Conservation (phyloP, 140 eudicot genomes). For the Senecio squalidus region DNA sequence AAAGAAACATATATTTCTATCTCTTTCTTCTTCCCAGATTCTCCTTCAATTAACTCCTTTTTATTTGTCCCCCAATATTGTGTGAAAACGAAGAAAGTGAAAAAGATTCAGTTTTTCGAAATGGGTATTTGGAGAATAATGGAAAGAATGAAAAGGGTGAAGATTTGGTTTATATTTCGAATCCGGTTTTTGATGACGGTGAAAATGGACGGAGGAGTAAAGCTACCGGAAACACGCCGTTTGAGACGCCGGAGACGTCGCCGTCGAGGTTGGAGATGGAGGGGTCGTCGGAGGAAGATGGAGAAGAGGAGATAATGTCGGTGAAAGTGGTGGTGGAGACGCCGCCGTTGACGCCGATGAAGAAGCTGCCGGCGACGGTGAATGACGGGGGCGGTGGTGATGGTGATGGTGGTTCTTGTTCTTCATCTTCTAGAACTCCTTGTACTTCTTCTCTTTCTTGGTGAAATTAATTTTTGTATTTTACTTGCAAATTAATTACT, state of each 20-base stretch:
- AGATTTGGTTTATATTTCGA: constrained; percentile 66
- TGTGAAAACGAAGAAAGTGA: constrained; percentile 27
- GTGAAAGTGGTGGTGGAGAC: constrained; percentile 25
- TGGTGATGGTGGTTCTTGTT: constrained; percentile 31
- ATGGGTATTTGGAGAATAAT: constrained; percentile 1
- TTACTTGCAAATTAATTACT: neutral
- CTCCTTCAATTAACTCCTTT: too few relatives aligned
- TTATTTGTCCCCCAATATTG: too few relatives aligned
- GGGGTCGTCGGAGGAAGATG: constrained; percentile 20
- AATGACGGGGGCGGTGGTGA: constrained; percentile 34
- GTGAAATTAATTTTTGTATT: constrained; percentile 33
- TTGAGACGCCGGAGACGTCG: constrained; percentile 76
- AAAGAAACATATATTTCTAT: too few relatives aligned
- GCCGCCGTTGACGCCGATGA: constrained; percentile 64
- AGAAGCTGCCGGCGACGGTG: constrained; percentile 50
- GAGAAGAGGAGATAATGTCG: constrained; percentile 12
- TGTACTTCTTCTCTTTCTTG: constrained; percentile 63
- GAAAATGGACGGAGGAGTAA: constrained; percentile 17
- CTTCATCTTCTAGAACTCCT: constrained; percentile 60
- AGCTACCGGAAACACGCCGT: constrained; percentile 42
- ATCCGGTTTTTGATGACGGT: constrained; percentile 52
- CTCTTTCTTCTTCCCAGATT: too few relatives aligned
- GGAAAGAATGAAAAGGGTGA: constrained; percentile 5
- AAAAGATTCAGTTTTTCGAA: neutral
- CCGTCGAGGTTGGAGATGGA: constrained; percentile 56